These are phyloP conservation scores for Penicillium hordei DNA, from an alignment of 2,329 filamentous ascomycete genomes.

Conservation along the genomic window DNA sequence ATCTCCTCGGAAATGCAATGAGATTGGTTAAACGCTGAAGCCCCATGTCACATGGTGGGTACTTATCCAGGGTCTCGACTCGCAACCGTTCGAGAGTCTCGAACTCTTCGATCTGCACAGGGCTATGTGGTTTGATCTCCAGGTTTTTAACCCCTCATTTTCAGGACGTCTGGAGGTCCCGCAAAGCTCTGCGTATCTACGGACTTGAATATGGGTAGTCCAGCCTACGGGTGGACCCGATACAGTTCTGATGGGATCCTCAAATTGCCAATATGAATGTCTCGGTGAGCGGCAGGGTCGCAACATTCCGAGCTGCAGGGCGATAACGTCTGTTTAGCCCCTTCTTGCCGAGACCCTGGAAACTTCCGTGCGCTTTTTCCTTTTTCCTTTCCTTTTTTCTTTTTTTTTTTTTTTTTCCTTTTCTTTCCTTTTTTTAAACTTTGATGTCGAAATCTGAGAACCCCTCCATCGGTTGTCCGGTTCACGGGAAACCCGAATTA, in stretches of 20 bases:
- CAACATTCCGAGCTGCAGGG: conserved; percentile 19
- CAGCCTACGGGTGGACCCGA: not conserved
- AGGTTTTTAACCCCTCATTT: conserved; percentile 8
- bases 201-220: not conserved
- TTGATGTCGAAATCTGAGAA: not conserved
- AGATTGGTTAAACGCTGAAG: not conserved
- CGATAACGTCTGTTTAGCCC: conserved; percentile 23
- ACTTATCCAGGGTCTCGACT: conserved; percentile 11
- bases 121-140: conserved; percentile 13
- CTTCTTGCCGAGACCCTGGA: conserved; percentile 12
- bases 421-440: not conserved
- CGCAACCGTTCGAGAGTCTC: conserved; percentile 8
- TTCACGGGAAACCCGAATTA: not conserved
- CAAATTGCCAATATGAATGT: conserved; percentile 11
- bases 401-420: not conserved
- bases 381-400: not conserved
- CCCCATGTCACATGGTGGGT: not conserved
- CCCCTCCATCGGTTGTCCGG: not conserved
- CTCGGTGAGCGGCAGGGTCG: conserved; percentile 17
- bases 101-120: conserved; percentile 8
- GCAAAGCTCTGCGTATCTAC: conserved; percentile 5
- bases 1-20: not conserved
- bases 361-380: conserved; percentile 16
- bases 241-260: conserved; percentile 1
- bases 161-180: conserved; percentile 5